A percentile compares a stretch with the other conserved stretches of the same genome.
Conservation (phyloP, 768 basidiomycete species). For the Cyclocybe aegerita region DNA sequence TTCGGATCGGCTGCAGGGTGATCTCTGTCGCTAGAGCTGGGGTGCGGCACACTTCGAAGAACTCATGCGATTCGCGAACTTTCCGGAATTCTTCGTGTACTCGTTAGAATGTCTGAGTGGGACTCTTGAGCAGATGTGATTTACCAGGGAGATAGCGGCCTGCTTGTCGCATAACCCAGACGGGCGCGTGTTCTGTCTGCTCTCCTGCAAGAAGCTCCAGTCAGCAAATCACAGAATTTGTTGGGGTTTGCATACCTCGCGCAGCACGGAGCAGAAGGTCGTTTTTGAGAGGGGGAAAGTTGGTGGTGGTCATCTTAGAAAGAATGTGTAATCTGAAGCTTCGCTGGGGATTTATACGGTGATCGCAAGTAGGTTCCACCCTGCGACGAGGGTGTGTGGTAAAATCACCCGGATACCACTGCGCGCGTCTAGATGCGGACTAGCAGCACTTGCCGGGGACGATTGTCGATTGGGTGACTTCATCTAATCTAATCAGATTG, state of each 20-base stretch:
- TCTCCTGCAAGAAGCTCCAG: constrained; percentile 50
- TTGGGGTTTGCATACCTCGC: constrained; percentile 46
- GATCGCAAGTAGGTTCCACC: too few species aligned
- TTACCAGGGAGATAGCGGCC: constrained; percentile 92
- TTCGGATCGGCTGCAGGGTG: constrained; percentile 91
- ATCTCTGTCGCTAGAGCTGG: constrained; percentile 87
- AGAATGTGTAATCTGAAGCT: not conserved
- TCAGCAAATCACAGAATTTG: not conserved
- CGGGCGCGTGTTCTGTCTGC: constrained; percentile 88
- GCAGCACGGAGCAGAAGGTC: constrained; percentile 90
- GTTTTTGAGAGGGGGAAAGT: constrained; percentile 79
- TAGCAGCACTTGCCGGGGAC: too few species aligned
- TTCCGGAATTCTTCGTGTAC: constrained; percentile 78
- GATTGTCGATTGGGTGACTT: too few species aligned
- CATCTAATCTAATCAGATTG: constrained; percentile 16
- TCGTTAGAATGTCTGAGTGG: constrained; percentile 10
- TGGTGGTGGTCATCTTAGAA: constrained; percentile 32
- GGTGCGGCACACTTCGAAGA: constrained; percentile 93
- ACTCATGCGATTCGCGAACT: constrained; percentile 82
- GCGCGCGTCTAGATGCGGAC: too few species aligned
- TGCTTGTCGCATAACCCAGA: constrained; percentile 98
- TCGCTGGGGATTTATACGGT: constrained; percentile 4
- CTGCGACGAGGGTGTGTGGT: too few species aligned
- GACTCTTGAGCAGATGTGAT: constrained; percentile 15
- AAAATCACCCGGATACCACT: too few species aligned